These are phyloP conservation scores for Salix viminalis DNA, from an alignment of 345 rosid genomes.

Conservation along the genomic window DNA sequence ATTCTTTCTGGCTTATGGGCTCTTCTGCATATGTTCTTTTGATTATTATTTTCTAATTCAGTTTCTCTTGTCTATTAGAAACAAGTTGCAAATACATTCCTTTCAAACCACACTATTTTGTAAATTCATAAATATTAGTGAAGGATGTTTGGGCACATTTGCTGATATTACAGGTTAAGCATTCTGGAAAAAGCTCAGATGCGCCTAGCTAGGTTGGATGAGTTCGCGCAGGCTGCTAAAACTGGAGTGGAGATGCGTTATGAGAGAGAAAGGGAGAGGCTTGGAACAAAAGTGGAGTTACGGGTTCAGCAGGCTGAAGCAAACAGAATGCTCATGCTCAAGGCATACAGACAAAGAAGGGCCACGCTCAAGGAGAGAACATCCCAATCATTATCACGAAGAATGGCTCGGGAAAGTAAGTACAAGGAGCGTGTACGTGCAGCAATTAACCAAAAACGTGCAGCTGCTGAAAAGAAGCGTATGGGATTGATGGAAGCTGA, in stretches of 20 bases:
- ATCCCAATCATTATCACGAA: slow-evolving; percentile 67
- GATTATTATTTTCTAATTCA: too few species aligned
- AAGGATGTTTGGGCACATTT: too few species aligned
- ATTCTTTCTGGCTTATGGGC: too few species aligned
- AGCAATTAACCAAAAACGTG: slow-evolving; percentile 84
- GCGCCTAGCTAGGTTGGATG: slow-evolving; percentile 84
- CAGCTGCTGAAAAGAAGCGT: slow-evolving; percentile 90
- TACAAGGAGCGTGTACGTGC: slow-evolving; percentile 80
- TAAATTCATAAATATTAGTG: too few species aligned
- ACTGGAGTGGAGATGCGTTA: slow-evolving; percentile 67
- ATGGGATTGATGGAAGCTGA: slow-evolving; percentile 80
- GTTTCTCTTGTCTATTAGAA: background rate
- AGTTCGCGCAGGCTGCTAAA: slow-evolving; percentile 85
- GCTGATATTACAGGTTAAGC: slow-evolving; percentile 43
- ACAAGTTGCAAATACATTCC: too few species aligned
- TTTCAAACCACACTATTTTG: too few species aligned
- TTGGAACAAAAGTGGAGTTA: slow-evolving; percentile 70
- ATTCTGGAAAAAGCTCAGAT: slow-evolving; percentile 73
- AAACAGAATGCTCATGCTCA: slow-evolving; percentile 80
- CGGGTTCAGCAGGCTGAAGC: slow-evolving; percentile 86
- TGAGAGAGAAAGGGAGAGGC: slow-evolving; percentile 75
- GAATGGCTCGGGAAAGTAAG: slow-evolving; percentile 80
- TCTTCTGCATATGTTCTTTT: too few species aligned
- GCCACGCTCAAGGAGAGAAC: slow-evolving; percentile 79
- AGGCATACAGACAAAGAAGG: slow-evolving; percentile 64